Conservation (phyloP, 2,329 filamentous ascomycete species). For the Proliferodiscus dingleyae region DNA sequence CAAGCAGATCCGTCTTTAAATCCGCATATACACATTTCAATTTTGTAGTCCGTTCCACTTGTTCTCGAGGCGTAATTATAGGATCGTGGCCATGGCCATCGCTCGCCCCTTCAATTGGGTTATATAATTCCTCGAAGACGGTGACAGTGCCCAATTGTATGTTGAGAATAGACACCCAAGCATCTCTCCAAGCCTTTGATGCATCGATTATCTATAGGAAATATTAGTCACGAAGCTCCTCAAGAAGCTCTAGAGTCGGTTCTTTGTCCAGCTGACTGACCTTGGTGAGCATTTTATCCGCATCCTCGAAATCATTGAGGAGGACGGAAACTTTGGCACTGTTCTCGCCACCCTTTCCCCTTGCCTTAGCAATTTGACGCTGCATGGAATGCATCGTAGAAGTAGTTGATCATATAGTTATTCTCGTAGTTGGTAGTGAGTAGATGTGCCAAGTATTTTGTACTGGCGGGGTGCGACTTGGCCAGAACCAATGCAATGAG, state of each 20-base stretch:
- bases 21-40: slow-evolving; percentile 66
- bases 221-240: slow-evolving; percentile 6
- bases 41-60: slow-evolving; percentile 59
- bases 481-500: not conserved
- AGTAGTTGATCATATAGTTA: slow-evolving; percentile 6
- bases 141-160: slow-evolving; percentile 63
- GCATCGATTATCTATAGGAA: slow-evolving; percentile 64
- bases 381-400: slow-evolving; percentile 65
- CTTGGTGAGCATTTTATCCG: slow-evolving; percentile 67
- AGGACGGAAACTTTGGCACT: slow-evolving; percentile 71
- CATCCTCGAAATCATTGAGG: slow-evolving; percentile 75
- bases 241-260: slow-evolving; percentile 3
- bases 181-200: slow-evolving; percentile 70
- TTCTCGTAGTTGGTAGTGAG: slow-evolving; percentile 5
- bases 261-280: slow-evolving; percentile 46
- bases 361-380: slow-evolving; percentile 67
- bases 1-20: slow-evolving; percentile 64
- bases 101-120: slow-evolving; percentile 66
- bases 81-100: slow-evolving; percentile 51
- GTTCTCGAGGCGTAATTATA: slow-evolving; percentile 55
- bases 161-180: slow-evolving; percentile 68
- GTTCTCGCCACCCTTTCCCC: slow-evolving; percentile 64
- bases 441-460: slow-evolving; percentile 3
- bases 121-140: slow-evolving; percentile 69
- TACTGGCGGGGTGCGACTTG: not conserved